These are phyloP conservation scores for Uronychia binucleata DNA, from an alignment of 73 alveolate genomes.

Conservation along the genomic window DNA sequence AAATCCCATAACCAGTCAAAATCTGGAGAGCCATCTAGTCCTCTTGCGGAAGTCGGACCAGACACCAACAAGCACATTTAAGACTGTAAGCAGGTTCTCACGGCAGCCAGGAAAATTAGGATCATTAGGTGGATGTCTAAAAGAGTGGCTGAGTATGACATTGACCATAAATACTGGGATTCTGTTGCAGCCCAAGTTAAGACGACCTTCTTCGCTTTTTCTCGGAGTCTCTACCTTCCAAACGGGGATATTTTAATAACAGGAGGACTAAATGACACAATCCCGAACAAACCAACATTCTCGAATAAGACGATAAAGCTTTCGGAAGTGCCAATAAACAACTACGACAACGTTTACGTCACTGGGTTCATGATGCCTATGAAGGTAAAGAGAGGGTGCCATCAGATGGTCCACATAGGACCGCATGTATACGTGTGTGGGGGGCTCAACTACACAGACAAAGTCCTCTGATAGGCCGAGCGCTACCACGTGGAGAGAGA, in stretches of 20 bases:
- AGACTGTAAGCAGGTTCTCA: too few species aligned
- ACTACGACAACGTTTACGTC: slow-evolving; percentile 39
- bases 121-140: slow-evolving; percentile 34
- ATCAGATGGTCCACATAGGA: slow-evolving; percentile 18
- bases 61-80: not conserved
- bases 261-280: slow-evolving; percentile 51
- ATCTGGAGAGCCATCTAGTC: too few species aligned
- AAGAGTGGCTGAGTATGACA: slow-evolving; percentile 34
- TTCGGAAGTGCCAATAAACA: slow-evolving; percentile 40
- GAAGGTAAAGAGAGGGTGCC: slow-evolving; percentile 48
- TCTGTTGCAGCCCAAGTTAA: slow-evolving; percentile 17
- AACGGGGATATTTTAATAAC: slow-evolving; percentile 24
- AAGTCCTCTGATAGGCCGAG: slow-evolving; percentile 37
- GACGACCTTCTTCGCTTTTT: slow-evolving; percentile 40
- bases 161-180: slow-evolving; percentile 48
- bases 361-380: slow-evolving; percentile 13
- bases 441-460: slow-evolving; percentile 47
- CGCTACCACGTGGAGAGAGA: slow-evolving; percentile 13
- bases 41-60: not conserved
- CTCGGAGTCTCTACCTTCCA: slow-evolving; percentile 33
- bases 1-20: too few species aligned
- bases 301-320: slow-evolving; percentile 10
- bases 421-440: slow-evolving; percentile 34
- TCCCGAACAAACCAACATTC: slow-evolving; percentile 43
- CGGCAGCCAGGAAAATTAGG: slow-evolving; percentile 46